phyloP scores from a whole-genome alignment of 208 protist genomes.

The Strigomonas galati region DNA sequence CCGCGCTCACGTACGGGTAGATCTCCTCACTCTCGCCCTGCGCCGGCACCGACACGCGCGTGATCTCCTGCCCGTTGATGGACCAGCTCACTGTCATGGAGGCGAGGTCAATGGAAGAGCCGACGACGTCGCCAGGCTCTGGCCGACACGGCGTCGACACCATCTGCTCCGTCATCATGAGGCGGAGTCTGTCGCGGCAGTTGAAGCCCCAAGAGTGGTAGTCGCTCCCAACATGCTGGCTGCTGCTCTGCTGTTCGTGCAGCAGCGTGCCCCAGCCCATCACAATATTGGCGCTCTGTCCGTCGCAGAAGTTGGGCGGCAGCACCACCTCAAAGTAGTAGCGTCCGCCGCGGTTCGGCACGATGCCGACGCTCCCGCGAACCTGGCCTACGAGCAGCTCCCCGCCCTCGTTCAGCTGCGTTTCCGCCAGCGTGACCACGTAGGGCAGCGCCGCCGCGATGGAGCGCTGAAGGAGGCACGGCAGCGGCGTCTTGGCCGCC shows the following conservation, averaged over 20 bases:
- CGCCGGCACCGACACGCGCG: slow-evolving; percentile 67
- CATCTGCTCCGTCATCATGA: slow-evolving; percentile 77
- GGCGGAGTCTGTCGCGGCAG: slow-evolving; percentile 64
- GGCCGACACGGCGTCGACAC: slow-evolving; percentile 33
- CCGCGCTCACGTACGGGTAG: slow-evolving; percentile 85
- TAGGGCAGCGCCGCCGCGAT: slow-evolving; percentile 57
- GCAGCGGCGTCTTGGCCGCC: slow-evolving; percentile 38
- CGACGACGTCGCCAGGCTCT: slow-evolving; percentile 71
- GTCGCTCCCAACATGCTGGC: slow-evolving; percentile 83
- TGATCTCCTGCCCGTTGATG: slow-evolving; percentile 79
- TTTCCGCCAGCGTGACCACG: slow-evolving; percentile 66
- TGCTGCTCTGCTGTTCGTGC: slow-evolving; percentile 74
- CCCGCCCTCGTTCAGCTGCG: slow-evolving; percentile 60
- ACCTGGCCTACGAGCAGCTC: slow-evolving; percentile 82
- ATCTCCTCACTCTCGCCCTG: slow-evolving; percentile 77
- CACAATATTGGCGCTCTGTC: slow-evolving; percentile 37
- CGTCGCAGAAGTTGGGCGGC: slow-evolving; percentile 46
- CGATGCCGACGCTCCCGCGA: slow-evolving; percentile 70
- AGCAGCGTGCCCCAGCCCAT: slow-evolving; percentile 89
- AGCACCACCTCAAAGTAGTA: slow-evolving; percentile 86
- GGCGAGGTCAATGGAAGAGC: slow-evolving; percentile 76
- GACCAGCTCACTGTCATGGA: slow-evolving; percentile 85
- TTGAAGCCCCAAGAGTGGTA: slow-evolving; percentile 89
- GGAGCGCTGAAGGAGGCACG: slow-evolving; percentile 40
- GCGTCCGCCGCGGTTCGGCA: slow-evolving; percentile 48